Evolutionary conservation across 2,329 filamentous ascomycete species (phyloP).

Genomic region (Neofusicoccum umdonicola): DNA sequence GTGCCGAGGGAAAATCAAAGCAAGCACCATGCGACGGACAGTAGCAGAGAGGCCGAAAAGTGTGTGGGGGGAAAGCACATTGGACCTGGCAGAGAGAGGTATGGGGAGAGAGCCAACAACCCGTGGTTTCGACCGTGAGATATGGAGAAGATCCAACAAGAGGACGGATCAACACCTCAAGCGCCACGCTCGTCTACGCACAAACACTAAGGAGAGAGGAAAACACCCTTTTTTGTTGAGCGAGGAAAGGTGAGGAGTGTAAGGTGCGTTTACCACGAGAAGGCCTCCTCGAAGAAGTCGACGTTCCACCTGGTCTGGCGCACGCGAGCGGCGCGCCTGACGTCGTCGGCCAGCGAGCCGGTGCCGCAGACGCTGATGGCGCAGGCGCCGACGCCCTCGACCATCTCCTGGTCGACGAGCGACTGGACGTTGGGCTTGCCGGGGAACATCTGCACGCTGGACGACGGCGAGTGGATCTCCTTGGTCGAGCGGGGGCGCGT

Average conservation of each 20-base stretch:
- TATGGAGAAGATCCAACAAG: too few species aligned
- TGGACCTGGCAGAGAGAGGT: too few species aligned
- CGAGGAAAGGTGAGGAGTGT: background rate
- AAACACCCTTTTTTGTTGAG: background rate
- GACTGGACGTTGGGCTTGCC: conserved; percentile 80
- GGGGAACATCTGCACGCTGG: conserved; percentile 86
- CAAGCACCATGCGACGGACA: background rate
- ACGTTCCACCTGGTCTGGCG: conserved; percentile 65
- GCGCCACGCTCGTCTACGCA: conserved; percentile 9
- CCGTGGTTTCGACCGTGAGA: too few species aligned
- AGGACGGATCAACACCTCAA: background rate
- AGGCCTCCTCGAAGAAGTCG: conserved; percentile 78
- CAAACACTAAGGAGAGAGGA: background rate
- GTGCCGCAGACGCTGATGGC: conserved; percentile 79
- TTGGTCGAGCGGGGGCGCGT: conserved; percentile 82
- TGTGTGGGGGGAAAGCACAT: too few species aligned
- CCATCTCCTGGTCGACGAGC: conserved; percentile 77
- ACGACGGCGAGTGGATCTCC: conserved; percentile 72
- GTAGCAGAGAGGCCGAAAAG: background rate
- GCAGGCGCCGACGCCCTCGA: conserved; percentile 82
- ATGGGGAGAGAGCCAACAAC: too few species aligned
- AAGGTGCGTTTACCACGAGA: conserved; percentile 55
- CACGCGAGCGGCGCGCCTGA: conserved; percentile 64
- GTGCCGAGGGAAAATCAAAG: background rate
- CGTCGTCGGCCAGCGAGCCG: conserved; percentile 71